These are phyloP conservation scores for Chrysanthemum makinoi DNA, from an alignment of 129 eudicot species.

Conservation along the genomic window DNA sequence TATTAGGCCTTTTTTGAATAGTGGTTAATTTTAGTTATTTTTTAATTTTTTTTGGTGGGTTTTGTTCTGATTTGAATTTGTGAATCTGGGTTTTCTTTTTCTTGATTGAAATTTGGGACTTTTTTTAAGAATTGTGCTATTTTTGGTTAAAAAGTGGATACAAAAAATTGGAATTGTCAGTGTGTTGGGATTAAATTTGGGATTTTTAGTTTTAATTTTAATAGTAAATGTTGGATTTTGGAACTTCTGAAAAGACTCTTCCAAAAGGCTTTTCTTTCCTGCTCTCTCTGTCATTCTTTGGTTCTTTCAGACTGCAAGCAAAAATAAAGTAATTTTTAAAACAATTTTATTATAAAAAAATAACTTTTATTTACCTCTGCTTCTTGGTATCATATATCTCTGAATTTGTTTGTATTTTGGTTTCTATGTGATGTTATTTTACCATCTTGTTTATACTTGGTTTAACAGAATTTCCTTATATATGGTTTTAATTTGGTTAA, in stretches of 20 bases:
- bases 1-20: neutral
- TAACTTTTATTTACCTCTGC: neutral
- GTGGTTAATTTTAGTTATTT: neutral
- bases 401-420: neutral
- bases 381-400: neutral
- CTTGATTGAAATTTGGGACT: neutral
- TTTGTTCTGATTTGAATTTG: neutral
- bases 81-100: neutral
- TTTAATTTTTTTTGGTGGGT: neutral
- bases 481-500: neutral
- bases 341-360: neutral
- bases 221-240: conserved; percentile 24
- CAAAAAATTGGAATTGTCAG: conserved; percentile 18
- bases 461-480: neutral
- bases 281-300: conserved; percentile 32
- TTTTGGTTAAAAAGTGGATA: conserved; percentile 12
- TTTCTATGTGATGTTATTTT: neutral
- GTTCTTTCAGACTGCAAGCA: conserved; percentile 22
- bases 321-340: conserved; percentile 6
- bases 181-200: conserved; percentile 7
- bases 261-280: conserved; percentile 31
- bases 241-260: conserved; percentile 29
- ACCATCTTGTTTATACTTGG: neutral
- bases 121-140: conserved; percentile 14
- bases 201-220: neutral